Conservation (phyloP, 1,284 basidiomycete genomes). For the Ganoderma meredithae region DNA sequence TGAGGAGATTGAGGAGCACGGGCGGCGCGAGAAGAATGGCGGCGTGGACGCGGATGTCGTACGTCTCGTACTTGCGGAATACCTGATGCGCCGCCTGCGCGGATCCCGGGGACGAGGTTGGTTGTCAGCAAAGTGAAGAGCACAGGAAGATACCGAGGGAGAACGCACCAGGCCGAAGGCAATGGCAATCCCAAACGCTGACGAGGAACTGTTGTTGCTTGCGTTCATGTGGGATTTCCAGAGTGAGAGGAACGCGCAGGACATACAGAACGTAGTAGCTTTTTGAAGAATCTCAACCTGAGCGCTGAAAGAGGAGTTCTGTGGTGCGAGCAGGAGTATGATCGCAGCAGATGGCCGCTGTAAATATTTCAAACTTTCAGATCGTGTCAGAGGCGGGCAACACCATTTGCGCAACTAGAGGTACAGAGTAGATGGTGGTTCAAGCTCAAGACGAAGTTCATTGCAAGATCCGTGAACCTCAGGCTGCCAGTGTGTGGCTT, state of each 20-base stretch:
- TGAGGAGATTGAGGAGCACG: background rate
- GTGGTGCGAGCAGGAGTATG: too few species aligned
- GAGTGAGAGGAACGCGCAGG: background rate
- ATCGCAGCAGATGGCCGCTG: too few species aligned
- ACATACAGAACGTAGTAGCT: background rate
- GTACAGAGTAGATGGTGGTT: too few species aligned
- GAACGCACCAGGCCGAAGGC: background rate
- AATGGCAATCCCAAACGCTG: background rate
- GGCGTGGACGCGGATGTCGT: background rate
- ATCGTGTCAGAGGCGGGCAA: too few species aligned
- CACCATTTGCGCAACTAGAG: too few species aligned
- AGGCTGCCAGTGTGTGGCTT: too few species aligned
- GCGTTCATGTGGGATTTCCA: background rate
- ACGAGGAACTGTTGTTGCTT: background rate
- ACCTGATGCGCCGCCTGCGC: slow-evolving; percentile 10
- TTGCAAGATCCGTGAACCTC: too few species aligned
- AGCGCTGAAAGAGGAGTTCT: background rate
- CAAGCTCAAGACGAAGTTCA: too few species aligned
- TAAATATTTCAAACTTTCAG: too few species aligned
- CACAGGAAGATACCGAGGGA: too few species aligned
- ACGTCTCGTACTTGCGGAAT: slow-evolving; percentile 13
- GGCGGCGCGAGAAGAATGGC: slow-evolving; percentile 5
- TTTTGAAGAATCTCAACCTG: too few species aligned
- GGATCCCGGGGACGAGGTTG: background rate
- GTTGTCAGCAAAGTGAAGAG: too few species aligned